Evolutionary conservation across 805 yeast genomes (phyloP), one percentile per base, ranked within the genome.

Genomic region (Metschnikowia shivogae): DNA sequence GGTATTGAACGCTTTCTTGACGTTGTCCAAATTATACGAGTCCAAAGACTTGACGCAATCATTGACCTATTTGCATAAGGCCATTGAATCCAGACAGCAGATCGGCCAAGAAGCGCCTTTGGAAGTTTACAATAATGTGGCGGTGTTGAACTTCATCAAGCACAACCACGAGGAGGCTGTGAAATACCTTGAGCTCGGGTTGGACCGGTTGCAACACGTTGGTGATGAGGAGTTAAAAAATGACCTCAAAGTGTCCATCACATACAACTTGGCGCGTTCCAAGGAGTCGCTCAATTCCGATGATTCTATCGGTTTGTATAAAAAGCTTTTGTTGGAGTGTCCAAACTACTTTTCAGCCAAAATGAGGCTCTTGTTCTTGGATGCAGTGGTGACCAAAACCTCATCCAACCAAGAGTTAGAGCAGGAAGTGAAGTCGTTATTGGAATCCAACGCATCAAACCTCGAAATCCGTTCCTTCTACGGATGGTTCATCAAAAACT

Each of bases 391-490:
- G 2, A 66, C 73, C 13, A 55, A 59, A 28, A 50, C 41, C 38
- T 50, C 61, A 2, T 48, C 63, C 10, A 73, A 76, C 42, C 70
- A 71, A 22, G 73, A 73, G 22, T 69, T 83, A 6, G 78, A 74
- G 39, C 60, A 72, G 4, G 83, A 81, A 49, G 69, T 88, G 47
- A 73, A 77, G 34, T 58, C 68, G 3, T 66, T 93, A 4, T 64
- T 92, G 41, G 64, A 67, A 3, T 64, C 72, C 11, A 72, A 79
- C 48, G 74, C 80, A 1, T 77, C 80, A 8, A 79, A 88, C 58
- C 67, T 89, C 48, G 97, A 90, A 61, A 82, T 88, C 2, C 81
- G 99, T 50, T 85, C 98, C 0, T 86, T 93, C 55, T 88, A 86
- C 62, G 93, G 95, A 28, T 93, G 98, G 97, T 88, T 80, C 58